These are phyloP conservation scores for Ehretia macrophylla DNA, from an alignment of 257 asterid species.

Conservation along the genomic window DNA sequence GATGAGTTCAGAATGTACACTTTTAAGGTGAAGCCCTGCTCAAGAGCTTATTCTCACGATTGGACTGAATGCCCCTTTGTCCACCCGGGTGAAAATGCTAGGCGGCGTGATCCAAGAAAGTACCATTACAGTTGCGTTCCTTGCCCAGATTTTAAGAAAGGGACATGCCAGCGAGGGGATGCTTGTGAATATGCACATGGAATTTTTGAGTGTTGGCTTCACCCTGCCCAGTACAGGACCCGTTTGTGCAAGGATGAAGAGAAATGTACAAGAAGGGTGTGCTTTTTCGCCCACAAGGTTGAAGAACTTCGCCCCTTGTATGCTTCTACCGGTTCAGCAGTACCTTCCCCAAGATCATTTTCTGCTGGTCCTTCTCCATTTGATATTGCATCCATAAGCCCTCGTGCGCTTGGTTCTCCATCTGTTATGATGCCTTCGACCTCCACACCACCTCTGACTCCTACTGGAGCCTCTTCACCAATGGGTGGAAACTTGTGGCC, in stretches of 20 bases:
- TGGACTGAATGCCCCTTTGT: constrained; percentile 48
- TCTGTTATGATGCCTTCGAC: constrained; percentile 27
- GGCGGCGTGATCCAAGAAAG: constrained; percentile 45
- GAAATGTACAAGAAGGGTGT: constrained; percentile 30
- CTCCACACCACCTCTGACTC: constrained; percentile 35
- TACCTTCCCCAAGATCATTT: constrained; percentile 38
- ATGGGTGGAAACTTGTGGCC: constrained; percentile 28
- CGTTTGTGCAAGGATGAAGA: constrained; percentile 44
- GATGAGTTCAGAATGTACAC: constrained; percentile 45
- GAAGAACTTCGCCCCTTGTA: constrained; percentile 41
- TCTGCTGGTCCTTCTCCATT: constrained; percentile 13
- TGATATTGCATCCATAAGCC: constrained; percentile 23
- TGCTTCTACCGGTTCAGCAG: constrained; percentile 41
- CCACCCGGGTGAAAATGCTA: constrained; percentile 44
- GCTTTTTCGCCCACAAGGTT: constrained; percentile 39
- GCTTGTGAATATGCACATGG: constrained; percentile 47
- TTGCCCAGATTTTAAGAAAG: constrained; percentile 38
- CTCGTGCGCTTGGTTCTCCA: constrained; percentile 26
- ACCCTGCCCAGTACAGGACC: constrained; percentile 45
- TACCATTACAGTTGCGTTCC: constrained; percentile 43
- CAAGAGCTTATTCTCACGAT: constrained; percentile 42
- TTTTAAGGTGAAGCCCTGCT: constrained; percentile 42
- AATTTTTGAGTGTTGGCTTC: constrained; percentile 46
- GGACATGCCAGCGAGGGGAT: constrained; percentile 34
- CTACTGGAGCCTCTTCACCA: constrained; percentile 23